These are phyloP conservation scores for Penicillium taxi DNA, from an alignment of 495 filamentous ascomycete species.

Conservation along the genomic window DNA sequence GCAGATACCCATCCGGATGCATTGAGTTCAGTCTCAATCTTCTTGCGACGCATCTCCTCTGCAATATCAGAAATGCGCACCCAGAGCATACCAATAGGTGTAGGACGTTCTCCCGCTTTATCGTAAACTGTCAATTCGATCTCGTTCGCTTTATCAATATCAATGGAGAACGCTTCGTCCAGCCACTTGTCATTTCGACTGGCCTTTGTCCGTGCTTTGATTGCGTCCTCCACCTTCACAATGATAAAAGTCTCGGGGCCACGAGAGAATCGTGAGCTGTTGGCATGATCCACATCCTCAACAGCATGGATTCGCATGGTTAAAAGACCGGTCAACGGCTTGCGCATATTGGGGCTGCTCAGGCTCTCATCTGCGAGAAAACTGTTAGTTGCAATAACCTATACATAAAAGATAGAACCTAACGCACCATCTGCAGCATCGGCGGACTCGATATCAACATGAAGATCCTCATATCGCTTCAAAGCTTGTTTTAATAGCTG, in stretches of 20 bases:
- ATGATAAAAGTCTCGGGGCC: conserved; percentile 92
- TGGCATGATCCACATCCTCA: conserved; percentile 90
- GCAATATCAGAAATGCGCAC: conserved; percentile 93
- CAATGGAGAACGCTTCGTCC: conserved; percentile 79
- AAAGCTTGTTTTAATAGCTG: conserved; percentile 90
- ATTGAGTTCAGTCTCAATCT: conserved; percentile 89
- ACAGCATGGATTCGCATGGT: conserved; percentile 80
- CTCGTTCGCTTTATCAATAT: conserved; percentile 97
- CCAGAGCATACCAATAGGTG: conserved; percentile 94
- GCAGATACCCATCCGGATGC: conserved; percentile 92
- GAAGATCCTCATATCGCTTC: conserved; percentile 94
- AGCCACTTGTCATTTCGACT: conserved; percentile 86
- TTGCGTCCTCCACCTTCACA: conserved; percentile 89
- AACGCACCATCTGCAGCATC: conserved; percentile 77
- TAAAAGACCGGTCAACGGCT: conserved; percentile 84
- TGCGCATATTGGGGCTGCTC: conserved; percentile 87
- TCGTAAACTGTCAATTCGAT: conserved; percentile 97
- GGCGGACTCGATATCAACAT: conserved; percentile 81
- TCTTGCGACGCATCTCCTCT: conserved; percentile 95
- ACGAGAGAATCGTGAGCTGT: conserved; percentile 74
- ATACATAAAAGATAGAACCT: neutral
- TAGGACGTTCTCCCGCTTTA: conserved; percentile 75
- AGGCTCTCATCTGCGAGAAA: conserved; percentile 77
- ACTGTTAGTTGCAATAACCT: conserved; percentile 4
- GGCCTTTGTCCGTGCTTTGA: conserved; percentile 80